phyloP scores from a whole-genome alignment of 2,329 filamentous ascomycete species.

The Aureobasidium sp. region DNA sequence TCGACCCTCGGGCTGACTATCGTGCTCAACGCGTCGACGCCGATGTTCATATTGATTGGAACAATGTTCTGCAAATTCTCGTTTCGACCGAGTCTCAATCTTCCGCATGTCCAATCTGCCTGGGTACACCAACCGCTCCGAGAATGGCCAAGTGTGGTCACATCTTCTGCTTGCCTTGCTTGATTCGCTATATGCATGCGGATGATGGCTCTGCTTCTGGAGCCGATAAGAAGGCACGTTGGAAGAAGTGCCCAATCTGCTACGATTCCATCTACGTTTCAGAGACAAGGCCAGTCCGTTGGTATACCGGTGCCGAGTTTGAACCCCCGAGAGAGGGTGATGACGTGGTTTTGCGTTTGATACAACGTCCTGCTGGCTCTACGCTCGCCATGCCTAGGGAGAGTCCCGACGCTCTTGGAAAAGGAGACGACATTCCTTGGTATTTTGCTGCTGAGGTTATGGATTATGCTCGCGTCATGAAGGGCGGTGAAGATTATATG shows the following conservation, averaged over 20 bases:
- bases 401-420: constrained; percentile 59
- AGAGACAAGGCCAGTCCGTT: constrained; percentile 80
- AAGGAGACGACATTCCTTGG: constrained; percentile 80
- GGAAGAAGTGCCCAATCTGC: constrained; percentile 95
- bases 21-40: constrained; percentile 73
- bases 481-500: constrained; percentile 87
- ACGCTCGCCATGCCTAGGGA: constrained; percentile 84
- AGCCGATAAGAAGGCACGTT: constrained; percentile 62
- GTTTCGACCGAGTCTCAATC: constrained; percentile 83
- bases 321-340: constrained; percentile 72
- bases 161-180: constrained; percentile 88
- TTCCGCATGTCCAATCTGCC: constrained; percentile 86
- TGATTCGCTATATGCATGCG: constrained; percentile 93
- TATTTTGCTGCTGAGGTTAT: constrained; percentile 88
- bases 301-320: constrained; percentile 83
- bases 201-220: constrained; percentile 54
- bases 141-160: constrained; percentile 97
- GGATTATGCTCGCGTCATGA: constrained; percentile 94
- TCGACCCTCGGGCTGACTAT: constrained; percentile 75
- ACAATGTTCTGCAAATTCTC: constrained; percentile 80
- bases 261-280: constrained; percentile 89
- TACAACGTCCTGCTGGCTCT: constrained; percentile 70
- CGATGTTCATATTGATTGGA: constrained; percentile 86
- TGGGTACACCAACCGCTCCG: constrained; percentile 85
- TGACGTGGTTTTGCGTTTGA: constrained; percentile 81